Evolutionary conservation across 2,329 filamentous ascomycete species (phyloP).

Genomic region (Aspergillus flavus): DNA sequence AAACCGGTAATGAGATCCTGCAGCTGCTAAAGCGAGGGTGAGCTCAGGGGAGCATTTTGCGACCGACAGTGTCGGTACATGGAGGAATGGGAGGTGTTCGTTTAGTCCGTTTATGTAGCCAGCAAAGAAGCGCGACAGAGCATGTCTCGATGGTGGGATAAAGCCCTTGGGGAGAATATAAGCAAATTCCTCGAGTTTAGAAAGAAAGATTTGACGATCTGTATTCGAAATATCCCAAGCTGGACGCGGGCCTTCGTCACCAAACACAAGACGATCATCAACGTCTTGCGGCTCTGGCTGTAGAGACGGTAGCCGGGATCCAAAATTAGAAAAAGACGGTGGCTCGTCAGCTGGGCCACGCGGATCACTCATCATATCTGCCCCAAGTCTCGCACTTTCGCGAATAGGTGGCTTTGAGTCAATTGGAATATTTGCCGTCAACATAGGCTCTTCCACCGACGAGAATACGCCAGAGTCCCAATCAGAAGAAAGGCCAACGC

Average conservation of each 20-base stretch:
- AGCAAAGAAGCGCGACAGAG: slow-evolving; percentile 53
- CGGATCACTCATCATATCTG: slow-evolving; percentile 42
- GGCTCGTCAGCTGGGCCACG: slow-evolving; percentile 44
- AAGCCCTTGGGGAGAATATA: slow-evolving; percentile 51
- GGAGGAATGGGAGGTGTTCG: slow-evolving; percentile 56
- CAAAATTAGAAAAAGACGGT: slow-evolving; percentile 52
- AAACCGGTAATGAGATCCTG: slow-evolving; percentile 53
- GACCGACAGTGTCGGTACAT: slow-evolving; percentile 51
- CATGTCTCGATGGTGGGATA: slow-evolving; percentile 52
- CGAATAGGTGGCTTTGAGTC: slow-evolving; percentile 38
- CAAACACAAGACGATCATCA: slow-evolving; percentile 45
- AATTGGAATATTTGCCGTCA: slow-evolving; percentile 39
- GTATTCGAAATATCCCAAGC: slow-evolving; percentile 52
- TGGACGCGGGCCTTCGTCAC: slow-evolving; percentile 46
- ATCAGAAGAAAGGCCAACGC: slow-evolving; percentile 52
- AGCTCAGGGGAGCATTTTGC: slow-evolving; percentile 51
- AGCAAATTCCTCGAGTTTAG: slow-evolving; percentile 49
- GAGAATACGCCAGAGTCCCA: slow-evolving; percentile 53
- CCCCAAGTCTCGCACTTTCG: slow-evolving; percentile 40
- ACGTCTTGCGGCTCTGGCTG: slow-evolving; percentile 50
- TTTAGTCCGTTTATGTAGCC: slow-evolving; percentile 56
- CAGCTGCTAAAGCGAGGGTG: slow-evolving; percentile 54
- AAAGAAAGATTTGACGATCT: slow-evolving; percentile 48
- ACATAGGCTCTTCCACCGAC: slow-evolving; percentile 43
- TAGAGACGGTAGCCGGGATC: slow-evolving; percentile 50